Evolutionary conservation across 2,329 filamentous ascomycete genomes (phyloP).

Genomic region (Cladosporium halotolerans): DNA sequence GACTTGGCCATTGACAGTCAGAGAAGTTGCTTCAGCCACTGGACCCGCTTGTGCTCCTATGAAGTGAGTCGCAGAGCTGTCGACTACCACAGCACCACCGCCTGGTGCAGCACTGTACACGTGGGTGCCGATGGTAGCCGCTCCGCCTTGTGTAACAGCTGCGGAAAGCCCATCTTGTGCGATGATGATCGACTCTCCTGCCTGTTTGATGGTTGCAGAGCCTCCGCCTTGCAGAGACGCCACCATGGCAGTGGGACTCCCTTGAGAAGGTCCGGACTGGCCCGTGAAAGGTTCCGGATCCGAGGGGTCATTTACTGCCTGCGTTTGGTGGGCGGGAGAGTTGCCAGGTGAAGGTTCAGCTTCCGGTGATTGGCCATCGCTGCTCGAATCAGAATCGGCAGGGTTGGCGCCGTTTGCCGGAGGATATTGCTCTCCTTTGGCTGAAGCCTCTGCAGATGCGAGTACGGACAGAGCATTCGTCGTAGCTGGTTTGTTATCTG

Average conservation of each 20-base stretch:
- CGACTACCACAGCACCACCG: not conserved
- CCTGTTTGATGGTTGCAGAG: not conserved
- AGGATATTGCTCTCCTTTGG: not conserved
- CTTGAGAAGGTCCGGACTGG: not conserved
- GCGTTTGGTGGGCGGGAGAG: not conserved
- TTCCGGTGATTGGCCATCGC: not conserved
- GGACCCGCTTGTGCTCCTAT: not conserved
- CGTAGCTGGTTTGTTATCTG: too few relatives aligned
- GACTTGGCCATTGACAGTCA: not conserved
- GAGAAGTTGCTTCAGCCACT: not conserved
- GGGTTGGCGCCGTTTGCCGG: not conserved
- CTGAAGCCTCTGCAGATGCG: not conserved
- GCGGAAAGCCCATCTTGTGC: not conserved
- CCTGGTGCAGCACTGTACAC: not conserved
- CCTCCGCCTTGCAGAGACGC: not conserved
- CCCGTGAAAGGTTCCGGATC: not conserved
- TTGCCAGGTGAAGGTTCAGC: not conserved
- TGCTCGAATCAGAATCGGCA: not conserved
- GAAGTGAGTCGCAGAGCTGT: not conserved
- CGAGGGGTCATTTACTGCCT: not conserved
- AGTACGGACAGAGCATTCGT: not conserved
- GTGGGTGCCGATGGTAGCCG: not conserved
- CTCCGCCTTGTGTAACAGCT: not conserved
- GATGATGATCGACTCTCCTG: not conserved
- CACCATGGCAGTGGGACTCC: not conserved